Evolutionary conservation across 73 alveolate genomes (phyloP).

Genomic region (Symbiodinium pilosum): DNA sequence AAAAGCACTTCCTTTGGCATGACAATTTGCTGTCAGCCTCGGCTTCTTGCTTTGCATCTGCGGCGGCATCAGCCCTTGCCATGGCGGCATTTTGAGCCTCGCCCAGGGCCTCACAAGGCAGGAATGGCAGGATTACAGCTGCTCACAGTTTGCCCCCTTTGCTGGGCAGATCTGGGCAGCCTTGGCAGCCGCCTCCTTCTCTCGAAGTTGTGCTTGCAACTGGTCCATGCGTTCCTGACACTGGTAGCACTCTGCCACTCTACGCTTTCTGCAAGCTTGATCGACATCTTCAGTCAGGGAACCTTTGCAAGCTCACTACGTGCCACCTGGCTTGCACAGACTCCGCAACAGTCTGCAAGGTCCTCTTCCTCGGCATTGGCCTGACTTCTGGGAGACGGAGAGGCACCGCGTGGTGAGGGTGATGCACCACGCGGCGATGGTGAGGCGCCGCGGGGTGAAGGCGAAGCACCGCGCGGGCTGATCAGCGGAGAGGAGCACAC

Average conservation of each 20-base stretch:
- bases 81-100: background rate
- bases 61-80: conserved; percentile 2
- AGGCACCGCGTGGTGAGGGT: background rate
- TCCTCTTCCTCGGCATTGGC: no score
- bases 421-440: conserved; percentile 6
- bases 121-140: no score
- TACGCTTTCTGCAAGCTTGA: no score
- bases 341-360: no score
- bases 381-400: background rate
- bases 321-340: no score
- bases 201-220: background rate
- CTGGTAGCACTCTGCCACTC: no score
- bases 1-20: no score
- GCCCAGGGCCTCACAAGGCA: background rate
- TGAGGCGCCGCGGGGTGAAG: background rate
- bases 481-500: conserved; percentile 9
- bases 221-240: background rate
- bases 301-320: no score
- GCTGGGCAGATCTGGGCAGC: background rate
- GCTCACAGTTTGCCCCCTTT: no score
- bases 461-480: conserved; percentile 12
- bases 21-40: no score
- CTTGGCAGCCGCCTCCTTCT: background rate
- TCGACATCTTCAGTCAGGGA: no score
- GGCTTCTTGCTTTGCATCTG: conserved; percentile 11